Evolutionary conservation across 768 basidiomycete genomes (phyloP).

Genomic region (Fomitopsis serialis): DNA sequence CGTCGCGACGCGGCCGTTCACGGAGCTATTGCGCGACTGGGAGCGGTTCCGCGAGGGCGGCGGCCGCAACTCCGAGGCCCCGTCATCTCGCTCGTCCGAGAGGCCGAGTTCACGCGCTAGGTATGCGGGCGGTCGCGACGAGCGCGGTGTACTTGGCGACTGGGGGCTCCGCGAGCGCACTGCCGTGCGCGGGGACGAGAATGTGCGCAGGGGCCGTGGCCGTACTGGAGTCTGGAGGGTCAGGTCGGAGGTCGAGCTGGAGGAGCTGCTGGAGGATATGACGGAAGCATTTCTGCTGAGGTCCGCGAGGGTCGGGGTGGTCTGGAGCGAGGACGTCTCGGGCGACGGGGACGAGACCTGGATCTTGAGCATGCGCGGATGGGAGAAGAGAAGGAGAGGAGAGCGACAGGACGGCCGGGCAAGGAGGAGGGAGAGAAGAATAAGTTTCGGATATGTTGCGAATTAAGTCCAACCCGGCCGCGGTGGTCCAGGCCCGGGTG

Average conservation of each 20-base stretch:
- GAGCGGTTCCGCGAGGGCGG: conserved; percentile 25
- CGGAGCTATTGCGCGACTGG: conserved; percentile 41
- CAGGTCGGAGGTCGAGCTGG: conserved; percentile 41
- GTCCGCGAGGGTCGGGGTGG: conserved; percentile 46
- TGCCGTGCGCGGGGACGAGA: conserved; percentile 45
- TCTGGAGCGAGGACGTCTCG: conserved; percentile 20
- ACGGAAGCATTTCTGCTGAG: conserved; percentile 75
- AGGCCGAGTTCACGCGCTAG: conserved; percentile 53
- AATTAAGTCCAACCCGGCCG: neutral
- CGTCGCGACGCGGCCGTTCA: conserved; percentile 31
- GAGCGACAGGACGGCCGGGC: neutral
- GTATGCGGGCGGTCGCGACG: conserved; percentile 45
- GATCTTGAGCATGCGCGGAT: conserved; percentile 32
- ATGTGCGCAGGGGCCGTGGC: conserved; percentile 54
- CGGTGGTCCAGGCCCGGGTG: conserved; percentile 3
- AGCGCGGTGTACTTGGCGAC: conserved; percentile 32
- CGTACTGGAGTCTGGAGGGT: conserved; percentile 35
- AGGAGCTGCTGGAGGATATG: conserved; percentile 62
- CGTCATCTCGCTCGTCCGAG: conserved; percentile 24
- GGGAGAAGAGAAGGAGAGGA: conserved; percentile 9
- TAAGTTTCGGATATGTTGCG: conserved; percentile 2
- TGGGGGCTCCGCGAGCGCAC: conserved; percentile 47
- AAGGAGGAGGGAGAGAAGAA: neutral
- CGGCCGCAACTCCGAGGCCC: conserved; percentile 10
- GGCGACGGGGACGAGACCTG: conserved; percentile 27